phyloP scores from a whole-genome alignment of 495 filamentous ascomycete species.

The Xylaria castorea region DNA sequence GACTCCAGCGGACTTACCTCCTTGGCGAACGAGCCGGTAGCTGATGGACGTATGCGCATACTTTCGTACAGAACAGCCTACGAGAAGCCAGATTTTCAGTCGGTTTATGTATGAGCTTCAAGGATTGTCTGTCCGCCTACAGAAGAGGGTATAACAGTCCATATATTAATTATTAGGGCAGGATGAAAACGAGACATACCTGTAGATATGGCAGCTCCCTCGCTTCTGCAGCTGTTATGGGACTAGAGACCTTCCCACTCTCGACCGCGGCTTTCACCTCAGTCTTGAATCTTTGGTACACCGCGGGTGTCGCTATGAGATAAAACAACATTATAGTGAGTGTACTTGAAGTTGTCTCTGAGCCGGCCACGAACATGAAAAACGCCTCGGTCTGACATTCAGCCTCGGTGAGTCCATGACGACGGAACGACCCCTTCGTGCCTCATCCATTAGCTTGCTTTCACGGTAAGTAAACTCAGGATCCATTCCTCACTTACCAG shows the following conservation, averaged over 20 bases:
- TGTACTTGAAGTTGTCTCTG: conserved; percentile 67
- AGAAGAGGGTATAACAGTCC: conserved; percentile 19
- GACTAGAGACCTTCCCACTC: conserved; percentile 39
- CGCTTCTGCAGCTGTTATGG: conserved; percentile 51
- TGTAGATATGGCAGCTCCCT: conserved; percentile 54
- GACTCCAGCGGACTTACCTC: no score
- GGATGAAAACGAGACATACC: conserved; percentile 24
- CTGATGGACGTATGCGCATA: conserved; percentile 53
- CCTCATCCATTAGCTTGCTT: not conserved
- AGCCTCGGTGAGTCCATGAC: conserved; percentile 31
- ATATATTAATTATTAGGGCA: conserved; percentile 22
- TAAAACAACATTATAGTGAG: conserved; percentile 62
- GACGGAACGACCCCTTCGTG: conserved; percentile 34
- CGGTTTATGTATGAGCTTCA: conserved; percentile 37
- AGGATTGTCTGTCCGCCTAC: not conserved
- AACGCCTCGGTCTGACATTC: conserved; percentile 42
- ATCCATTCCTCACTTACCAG: conserved; percentile 39
- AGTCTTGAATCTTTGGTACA: conserved; percentile 60
- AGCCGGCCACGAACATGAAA: conserved; percentile 63
- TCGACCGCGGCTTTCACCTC: conserved; percentile 59
- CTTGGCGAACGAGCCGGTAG: conserved; percentile 54
- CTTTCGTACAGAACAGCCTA: conserved; percentile 54
- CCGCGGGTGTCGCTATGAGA: conserved; percentile 52
- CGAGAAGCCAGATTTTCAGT: conserved; percentile 42
- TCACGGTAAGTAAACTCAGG: conserved; percentile 17